phyloP scores from a whole-genome alignment of 129 eudicot species.

The Lactuca sativa region DNA sequence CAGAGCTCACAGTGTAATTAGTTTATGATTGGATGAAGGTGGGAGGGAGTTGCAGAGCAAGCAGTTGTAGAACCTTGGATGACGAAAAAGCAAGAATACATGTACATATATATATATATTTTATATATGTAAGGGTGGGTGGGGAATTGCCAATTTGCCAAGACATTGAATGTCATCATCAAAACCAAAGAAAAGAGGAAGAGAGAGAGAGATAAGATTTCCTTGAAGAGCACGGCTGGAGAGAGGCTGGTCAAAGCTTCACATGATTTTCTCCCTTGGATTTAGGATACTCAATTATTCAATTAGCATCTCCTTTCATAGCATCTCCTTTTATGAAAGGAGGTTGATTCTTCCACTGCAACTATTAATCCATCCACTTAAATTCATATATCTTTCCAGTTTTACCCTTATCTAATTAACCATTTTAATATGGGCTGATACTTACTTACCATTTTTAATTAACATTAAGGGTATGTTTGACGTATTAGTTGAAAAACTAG shows the following conservation, averaged over 20 bases:
- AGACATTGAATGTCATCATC: background rate
- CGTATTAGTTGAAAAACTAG: too few species aligned
- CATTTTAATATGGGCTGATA: too few species aligned
- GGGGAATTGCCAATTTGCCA: background rate
- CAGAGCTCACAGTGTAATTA: slow-evolving; percentile 13
- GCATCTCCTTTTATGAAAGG: background rate
- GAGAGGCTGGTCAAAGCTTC: slow-evolving; percentile 16
- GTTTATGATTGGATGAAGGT: slow-evolving; percentile 3
- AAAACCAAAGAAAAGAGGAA: too few species aligned
- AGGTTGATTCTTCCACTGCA: too few species aligned
- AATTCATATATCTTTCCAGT: too few species aligned
- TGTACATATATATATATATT: background rate
- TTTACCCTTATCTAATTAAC: too few species aligned
- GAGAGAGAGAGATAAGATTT: background rate
- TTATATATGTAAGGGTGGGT: slow-evolving; percentile 1
- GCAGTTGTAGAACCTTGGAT: background rate
- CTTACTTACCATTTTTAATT: too few species aligned
- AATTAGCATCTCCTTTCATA: background rate
- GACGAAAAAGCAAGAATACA: slow-evolving; percentile 3
- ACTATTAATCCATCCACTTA: too few species aligned
- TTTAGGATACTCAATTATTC: background rate
- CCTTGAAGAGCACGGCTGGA: slow-evolving; percentile 28
- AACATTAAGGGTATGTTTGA: too few species aligned
- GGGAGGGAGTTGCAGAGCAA: slow-evolving; percentile 4
- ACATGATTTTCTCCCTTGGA: slow-evolving; percentile 1